phyloP scores from a whole-genome alignment of 2,329 filamentous ascomycete genomes.

The Hysterium pulicare region DNA sequence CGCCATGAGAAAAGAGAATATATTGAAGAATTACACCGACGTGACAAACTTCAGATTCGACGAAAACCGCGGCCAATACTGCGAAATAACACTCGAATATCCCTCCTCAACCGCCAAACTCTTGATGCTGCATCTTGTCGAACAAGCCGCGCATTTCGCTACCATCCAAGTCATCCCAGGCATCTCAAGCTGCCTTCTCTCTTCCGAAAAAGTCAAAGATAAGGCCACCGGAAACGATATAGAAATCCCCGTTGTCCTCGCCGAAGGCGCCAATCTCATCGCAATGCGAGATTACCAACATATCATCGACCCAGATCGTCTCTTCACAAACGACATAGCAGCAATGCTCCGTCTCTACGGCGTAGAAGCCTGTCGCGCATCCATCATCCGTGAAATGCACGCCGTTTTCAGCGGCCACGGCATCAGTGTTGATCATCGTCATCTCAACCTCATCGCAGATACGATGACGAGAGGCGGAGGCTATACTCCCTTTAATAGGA shows the following conservation, averaged over 20 bases:
- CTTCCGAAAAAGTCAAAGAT: conserved; percentile 51
- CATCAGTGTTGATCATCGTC: conserved; percentile 86
- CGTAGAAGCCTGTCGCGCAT: conserved; percentile 84
- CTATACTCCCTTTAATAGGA: conserved; percentile 90
- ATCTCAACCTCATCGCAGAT: conserved; percentile 93
- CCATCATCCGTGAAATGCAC: conserved; percentile 81
- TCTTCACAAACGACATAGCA: conserved; percentile 90
- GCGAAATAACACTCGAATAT: conserved; percentile 79
- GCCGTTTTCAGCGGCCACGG: conserved; percentile 86
- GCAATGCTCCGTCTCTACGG: conserved; percentile 83
- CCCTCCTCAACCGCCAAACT: conserved; percentile 79
- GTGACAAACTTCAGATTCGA: conserved; percentile 79
- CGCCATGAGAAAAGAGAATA: conserved; percentile 62
- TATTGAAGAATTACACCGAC: conserved; percentile 52
- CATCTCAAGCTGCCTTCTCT: conserved; percentile 68
- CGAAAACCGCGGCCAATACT: conserved; percentile 68
- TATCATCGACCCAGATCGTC: conserved; percentile 78
- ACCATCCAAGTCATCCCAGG: conserved; percentile 84
- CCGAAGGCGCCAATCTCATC: conserved; percentile 79
- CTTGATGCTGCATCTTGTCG: conserved; percentile 86
- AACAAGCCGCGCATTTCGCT: conserved; percentile 71
- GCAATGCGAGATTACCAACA: conserved; percentile 88
- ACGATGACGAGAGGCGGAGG: conserved; percentile 94
- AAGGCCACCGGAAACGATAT: conserved; percentile 48
- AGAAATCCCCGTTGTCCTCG: conserved; percentile 57